Evolutionary conservation across 2,329 filamentous ascomycete species (phyloP), one percentile per base, ranked within the genome.

Genomic region (Dryadomyces quercivorus): DNA sequence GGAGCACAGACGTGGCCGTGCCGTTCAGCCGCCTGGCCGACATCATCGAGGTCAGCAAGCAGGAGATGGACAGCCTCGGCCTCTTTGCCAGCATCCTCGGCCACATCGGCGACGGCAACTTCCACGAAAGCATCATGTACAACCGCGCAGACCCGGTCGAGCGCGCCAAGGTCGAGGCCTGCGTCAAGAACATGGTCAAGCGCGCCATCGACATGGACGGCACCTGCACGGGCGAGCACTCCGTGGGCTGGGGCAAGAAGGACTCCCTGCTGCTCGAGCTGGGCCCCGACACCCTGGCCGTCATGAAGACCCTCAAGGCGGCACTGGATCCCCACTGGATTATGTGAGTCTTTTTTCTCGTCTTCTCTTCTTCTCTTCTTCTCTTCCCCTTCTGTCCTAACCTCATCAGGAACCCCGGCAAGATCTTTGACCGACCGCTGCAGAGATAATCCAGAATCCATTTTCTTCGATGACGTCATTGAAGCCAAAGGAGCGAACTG

Each of bases 191-290:
- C 61, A 95, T 96, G 90, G 88, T 95, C 20, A 79, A 86, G 61
- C 80, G 88, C n/a, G 91, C 90, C 2, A 69, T 96, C 22, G 88
- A 92, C 60, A 95, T 96, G 90, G 91, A 95, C 57, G 89, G 91
- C 1, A 95, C 90, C 6, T 93, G 88, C 66, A 94, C 90, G 0
- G 90, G 89, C 31, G 90, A 95, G 68, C 89, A 95, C 67, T 86
- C 86, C 1, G 78, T 95, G 57, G 90, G 89, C 21, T 81, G 92
- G 67, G 88, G 88, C 16, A 95, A 95, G 71, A 95, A 94, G 70
- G 80, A 82, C 55, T 86, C 82, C 9, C 73, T 95, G 49, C 68
- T 88, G 34, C 82, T 84, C 65, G 90, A 95, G 67, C 79, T 95
- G 18, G 90, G 90, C 0, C 70, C 80, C 2, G 87, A 88, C 55